Base-by-base conservation (phyloP, 306 rosid genomes). In the Cucurbita moschata region DNA sequence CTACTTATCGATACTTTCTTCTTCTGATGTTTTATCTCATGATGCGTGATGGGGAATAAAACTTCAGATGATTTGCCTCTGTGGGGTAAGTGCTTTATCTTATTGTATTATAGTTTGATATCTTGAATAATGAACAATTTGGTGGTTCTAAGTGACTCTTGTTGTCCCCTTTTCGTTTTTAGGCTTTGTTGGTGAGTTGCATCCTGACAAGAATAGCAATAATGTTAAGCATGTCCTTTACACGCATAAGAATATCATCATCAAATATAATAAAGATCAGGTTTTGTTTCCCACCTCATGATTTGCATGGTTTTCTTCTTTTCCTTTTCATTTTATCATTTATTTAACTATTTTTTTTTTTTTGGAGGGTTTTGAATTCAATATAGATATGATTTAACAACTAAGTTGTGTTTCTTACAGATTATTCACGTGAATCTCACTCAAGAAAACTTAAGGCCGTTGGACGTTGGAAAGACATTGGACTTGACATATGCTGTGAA, bases 51-150 rank as follows among this genome's bases (percentile, higher is more conserved):
- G 78, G 79, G 58, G 78, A 77, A 75, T 78, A 51, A 83, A 76
- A 77, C 77, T 82, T 75, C 97, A 95, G 99, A 95, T 82, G 99
- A 95, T 79, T 92, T 95, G 69, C 99, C 99, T 73, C 81, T 95
- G 75, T 91, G 97, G 97, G 97, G 99, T 95, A 95, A 26, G 74
- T 80, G 87, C 78, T 59, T 62, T 73, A 38, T 74, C 44, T 59
- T 59, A 7, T 50, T 39, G 0, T 13, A 30, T 50, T n/a, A 12
- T 38, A n/a, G 40, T 7, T 73, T 63, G 47, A 64, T 51, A 16
- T 50, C 42, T 62, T 38, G 46, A 62, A 37, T 4, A 37, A 18
- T 13, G 40, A 75, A 49, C 10, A 75, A 69, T 37, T 57, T 12
- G 60, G 16, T 77, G 55, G 56, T 26, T 56, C 8, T 21, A 30